Base-by-base conservation (phyloP, 2,329 filamentous ascomycete genomes). In the Grosmannia clavigera region DNA sequence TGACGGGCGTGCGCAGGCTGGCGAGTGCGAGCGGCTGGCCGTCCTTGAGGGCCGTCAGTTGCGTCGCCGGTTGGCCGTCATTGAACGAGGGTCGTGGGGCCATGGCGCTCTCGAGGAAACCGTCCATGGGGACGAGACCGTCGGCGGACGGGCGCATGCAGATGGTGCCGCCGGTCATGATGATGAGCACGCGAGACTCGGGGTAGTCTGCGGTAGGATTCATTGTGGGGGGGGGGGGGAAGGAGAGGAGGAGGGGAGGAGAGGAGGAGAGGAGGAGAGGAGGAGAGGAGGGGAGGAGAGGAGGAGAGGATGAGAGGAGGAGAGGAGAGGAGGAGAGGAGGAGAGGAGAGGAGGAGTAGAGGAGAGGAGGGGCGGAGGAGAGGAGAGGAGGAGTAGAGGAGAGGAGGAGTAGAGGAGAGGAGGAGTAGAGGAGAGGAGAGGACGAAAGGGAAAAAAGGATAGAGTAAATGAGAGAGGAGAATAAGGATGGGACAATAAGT, bases 151-250 rank as follows among this genome's bases (percentile, higher is more conserved):
- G 86, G 69, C 87, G 84, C 92, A 96, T 96, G 74, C 90, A 96
- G 68, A 96, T 96, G 7, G 87, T 91, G 53, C 87, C 88, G 62
- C 89, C 91, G 14, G 92, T 96, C 76, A 95, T 92, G 72, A 96
- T 89, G 68, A 96, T 87, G 65, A 96, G 78, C 14, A 96, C 88
- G 61, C 88, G 81, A 29, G 89, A 90, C 71, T 95, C 90, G 12
- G 86, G 87, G 61, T 78, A 77, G 10, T 69, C 72, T 56, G 65
- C 62, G 22, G 63, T 62, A 46, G 67, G n/a, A 25, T 33, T 40
- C 12, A 16, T 16, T 3, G 2, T 40, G 31, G 11, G 29, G 35
- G n/a, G 40, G 12, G 4, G n/a, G n/a, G n/a, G n/a, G n/a, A n/a
- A 27, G 11, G 58, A 48, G 19, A 9, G n/a, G 12, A 16, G 16